These are phyloP conservation scores for Cladosporium sp. DNA, from an alignment of 2,329 filamentous ascomycete genomes.

Conservation along the genomic window DNA sequence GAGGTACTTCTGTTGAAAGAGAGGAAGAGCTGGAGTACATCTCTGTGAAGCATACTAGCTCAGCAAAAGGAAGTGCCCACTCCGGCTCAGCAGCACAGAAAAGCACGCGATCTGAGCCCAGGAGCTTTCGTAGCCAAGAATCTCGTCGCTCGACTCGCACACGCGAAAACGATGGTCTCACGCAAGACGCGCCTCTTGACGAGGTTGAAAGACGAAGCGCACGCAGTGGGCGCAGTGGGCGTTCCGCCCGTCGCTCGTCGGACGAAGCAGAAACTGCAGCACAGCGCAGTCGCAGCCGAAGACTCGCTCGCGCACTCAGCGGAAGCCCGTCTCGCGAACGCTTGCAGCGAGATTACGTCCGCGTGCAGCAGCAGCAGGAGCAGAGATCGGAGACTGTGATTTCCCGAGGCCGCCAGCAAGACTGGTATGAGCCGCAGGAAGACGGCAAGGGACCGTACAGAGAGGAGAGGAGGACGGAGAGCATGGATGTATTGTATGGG, in stretches of 20 bases:
- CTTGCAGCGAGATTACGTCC: slow-evolving; percentile 6
- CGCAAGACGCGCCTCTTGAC: slow-evolving; percentile 1
- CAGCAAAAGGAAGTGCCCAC: background rate
- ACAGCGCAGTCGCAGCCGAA: slow-evolving; percentile 14
- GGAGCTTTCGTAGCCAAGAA: background rate
- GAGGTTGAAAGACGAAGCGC: slow-evolving; percentile 6
- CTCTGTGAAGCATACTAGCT: slow-evolving; percentile 17
- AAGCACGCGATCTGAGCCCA: background rate
- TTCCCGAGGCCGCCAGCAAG: background rate
- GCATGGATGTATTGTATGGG: slow-evolving; percentile 20
- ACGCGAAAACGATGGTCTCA: background rate
- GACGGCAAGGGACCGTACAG: slow-evolving; percentile 28
- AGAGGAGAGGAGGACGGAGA: slow-evolving; percentile 19
- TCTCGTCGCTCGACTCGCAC: background rate
- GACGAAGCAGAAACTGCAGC: slow-evolving; percentile 22
- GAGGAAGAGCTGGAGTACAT: slow-evolving; percentile 14
- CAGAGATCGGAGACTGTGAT: background rate
- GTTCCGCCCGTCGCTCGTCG: background rate
- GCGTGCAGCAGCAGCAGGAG: slow-evolving; percentile 6
- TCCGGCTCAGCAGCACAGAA: background rate
- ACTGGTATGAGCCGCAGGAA: background rate
- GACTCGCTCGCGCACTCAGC: slow-evolving; percentile 27
- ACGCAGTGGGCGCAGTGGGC: background rate
- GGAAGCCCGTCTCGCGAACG: slow-evolving; percentile 35
- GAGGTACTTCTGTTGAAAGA: slow-evolving; percentile 19